Evolutionary conservation across 176 grass and related monocot species (phyloP).

Genomic region (Cenchrus fungigraminus): DNA sequence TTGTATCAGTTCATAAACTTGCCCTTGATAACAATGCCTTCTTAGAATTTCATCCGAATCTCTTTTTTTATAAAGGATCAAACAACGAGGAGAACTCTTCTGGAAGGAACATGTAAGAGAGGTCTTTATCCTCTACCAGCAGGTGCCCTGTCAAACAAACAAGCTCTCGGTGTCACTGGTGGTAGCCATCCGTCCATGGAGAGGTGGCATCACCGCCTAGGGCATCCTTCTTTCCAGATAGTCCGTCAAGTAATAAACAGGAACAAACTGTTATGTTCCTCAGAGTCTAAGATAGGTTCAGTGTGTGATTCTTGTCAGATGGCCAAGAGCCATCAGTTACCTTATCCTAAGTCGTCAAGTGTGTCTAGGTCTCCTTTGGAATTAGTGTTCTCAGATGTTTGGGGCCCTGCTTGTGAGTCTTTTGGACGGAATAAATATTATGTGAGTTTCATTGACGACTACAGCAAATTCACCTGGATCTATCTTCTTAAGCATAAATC

Average conservation of each 20-base stretch:
- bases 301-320: too few relatives aligned
- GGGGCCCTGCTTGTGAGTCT: too few relatives aligned
- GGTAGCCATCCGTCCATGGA: not conserved
- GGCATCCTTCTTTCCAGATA: not conserved
- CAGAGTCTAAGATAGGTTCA: too few relatives aligned
- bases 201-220: not conserved
- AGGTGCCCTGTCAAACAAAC: not conserved
- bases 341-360: too few relatives aligned
- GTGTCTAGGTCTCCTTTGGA: not conserved
- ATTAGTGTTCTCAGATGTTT: too few relatives aligned
- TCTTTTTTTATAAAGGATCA: not conserved
- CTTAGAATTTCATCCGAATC: not conserved
- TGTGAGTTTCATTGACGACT: too few relatives aligned
- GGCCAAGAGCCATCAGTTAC: too few relatives aligned
- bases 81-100: not conserved
- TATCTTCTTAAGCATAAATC: too few relatives aligned
- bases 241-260: not conserved
- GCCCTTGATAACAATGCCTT: not conserved
- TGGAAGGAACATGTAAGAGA: not conserved
- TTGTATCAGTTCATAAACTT: not conserved
- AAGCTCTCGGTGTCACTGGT: not conserved
- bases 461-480: too few relatives aligned
- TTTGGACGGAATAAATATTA: too few relatives aligned
- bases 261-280: not conserved
- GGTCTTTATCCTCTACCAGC: not conserved